phyloP scores from a whole-genome alignment of 345 rosid genomes.

The Theobroma cacao region DNA sequence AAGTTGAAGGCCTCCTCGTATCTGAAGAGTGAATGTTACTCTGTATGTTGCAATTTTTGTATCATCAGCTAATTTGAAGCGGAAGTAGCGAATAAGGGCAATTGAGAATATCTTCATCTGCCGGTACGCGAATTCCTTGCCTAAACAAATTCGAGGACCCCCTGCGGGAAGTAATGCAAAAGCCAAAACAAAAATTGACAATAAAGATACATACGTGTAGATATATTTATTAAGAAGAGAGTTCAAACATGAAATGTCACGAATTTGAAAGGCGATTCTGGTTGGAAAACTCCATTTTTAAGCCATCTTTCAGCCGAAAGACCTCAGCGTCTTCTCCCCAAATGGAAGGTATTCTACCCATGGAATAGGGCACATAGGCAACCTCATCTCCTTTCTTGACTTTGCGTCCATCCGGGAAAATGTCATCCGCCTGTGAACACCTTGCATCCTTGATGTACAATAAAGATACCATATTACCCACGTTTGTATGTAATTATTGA shows the following conservation, averaged over 20 bases:
- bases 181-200: neutral
- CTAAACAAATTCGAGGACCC: conserved; percentile 76
- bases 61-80: conserved; percentile 57
- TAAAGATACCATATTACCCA: too few species aligned
- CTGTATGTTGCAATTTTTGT: conserved; percentile 34
- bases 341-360: conserved; percentile 71
- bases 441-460: conserved; percentile 48
- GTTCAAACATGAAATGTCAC: conserved; percentile 47
- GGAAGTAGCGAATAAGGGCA: conserved; percentile 57
- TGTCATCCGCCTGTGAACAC: conserved; percentile 56
- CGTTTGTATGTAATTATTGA: too few species aligned
- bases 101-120: conserved; percentile 74
- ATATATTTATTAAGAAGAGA: neutral
- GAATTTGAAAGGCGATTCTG: conserved; percentile 70
- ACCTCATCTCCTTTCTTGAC: conserved; percentile 63
- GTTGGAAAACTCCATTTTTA: conserved; percentile 51
- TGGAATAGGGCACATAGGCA: conserved; percentile 59
- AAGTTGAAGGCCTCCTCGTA: conserved; percentile 49
- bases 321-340: conserved; percentile 81
- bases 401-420: conserved; percentile 64
- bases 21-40: conserved; percentile 74
- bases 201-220: neutral
- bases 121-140: conserved; percentile 67
- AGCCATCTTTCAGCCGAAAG: conserved; percentile 86
- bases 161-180: conserved; percentile 37